Evolutionary conservation across 768 basidiomycete genomes (phyloP).

Genomic region (Mycena epipterygia): DNA sequence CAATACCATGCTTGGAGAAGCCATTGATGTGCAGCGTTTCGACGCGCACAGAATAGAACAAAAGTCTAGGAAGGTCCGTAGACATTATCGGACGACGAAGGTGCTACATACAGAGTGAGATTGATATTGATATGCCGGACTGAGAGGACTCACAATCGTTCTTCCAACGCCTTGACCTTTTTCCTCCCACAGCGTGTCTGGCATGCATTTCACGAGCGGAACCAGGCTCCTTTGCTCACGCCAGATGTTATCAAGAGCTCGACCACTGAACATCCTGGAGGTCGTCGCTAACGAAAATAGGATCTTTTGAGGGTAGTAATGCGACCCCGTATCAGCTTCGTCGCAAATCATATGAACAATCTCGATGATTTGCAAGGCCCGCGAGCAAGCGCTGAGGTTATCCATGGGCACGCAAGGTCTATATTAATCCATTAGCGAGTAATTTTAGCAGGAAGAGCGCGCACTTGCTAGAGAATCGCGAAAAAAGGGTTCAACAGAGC

Average conservation of each 20-base stretch:
- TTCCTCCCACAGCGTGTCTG: slow-evolving; percentile 28
- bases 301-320: not conserved
- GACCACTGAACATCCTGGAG: slow-evolving; percentile 13
- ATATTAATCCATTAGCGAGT: too few species aligned
- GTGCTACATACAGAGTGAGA: not conserved
- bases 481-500: too few species aligned
- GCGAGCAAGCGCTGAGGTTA: slow-evolving; percentile 9
- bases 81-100: slow-evolving; percentile 20
- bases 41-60: slow-evolving; percentile 29
- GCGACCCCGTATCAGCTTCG: not conserved
- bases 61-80: slow-evolving; percentile 21
- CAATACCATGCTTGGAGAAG: not conserved
- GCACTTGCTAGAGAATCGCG: too few species aligned
- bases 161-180: not conserved
- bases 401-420: too few species aligned
- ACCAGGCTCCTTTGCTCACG: not conserved
- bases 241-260: slow-evolving; percentile 20
- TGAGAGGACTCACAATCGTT: slow-evolving; percentile 12
- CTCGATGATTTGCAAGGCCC: slow-evolving; percentile 18
- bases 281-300: slow-evolving; percentile 8
- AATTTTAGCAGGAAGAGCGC: too few species aligned
- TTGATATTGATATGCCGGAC: not conserved
- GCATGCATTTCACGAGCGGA: slow-evolving; percentile 29
- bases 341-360: slow-evolving; percentile 28
- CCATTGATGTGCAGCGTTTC: not conserved